Base-by-base conservation (phyloP, 2,329 filamentous ascomycete species). In the Phialophora chinensis region DNA sequence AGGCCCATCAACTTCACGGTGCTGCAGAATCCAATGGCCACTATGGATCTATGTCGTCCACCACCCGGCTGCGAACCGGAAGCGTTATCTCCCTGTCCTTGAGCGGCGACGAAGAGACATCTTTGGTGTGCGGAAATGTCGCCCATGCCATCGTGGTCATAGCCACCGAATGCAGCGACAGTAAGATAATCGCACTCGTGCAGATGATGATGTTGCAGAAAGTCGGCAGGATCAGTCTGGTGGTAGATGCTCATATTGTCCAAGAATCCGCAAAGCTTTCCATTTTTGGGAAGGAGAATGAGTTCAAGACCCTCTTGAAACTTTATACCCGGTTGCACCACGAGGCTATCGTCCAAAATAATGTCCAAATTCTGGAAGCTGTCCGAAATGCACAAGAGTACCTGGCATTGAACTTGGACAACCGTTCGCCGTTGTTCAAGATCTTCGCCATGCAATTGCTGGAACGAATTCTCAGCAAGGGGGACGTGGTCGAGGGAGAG, bases 121-220 rank as follows among this genome's bases (percentile, higher is more conserved):
- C 88, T 4, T 81, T 88, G 33, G 89, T 93, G 0, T 93, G 96
- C 75, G 87, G 88, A 42, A 96, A 94, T 69, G 90, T 98, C n/a
- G 88, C 98, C n/a, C 90, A 96, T 75, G 92, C 94, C 0, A 94
- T 99, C 68, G 94, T 96, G 65, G 89, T 89, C n/a, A 92, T 99
- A 75, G 92, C 95, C 0, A 87, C 86, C 25, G 89, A 87, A 65
- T 93, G 90, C 75, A 86, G 90, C 56, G 93, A 99, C 74, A 89
- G 92, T 66, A 97, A 97, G 79, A 96, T 99, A 62, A 95, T 91
- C 6, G 93, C 93, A 4, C 83, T 99, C 60, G 94, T 93, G 2
- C 91, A 97, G 73, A 96, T 93, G 0, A 97, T 99, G 89, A 87
- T 99, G 27, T 81, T 97, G n/a, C 95, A 99, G 75, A 98, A 99